A percentile compares a stretch with the other conserved stretches of the same genome.
These are phyloP conservation scores for Schizopora paradoxa DNA, from an alignment of 1,284 basidiomycete genomes.

Conservation along the genomic window DNA sequence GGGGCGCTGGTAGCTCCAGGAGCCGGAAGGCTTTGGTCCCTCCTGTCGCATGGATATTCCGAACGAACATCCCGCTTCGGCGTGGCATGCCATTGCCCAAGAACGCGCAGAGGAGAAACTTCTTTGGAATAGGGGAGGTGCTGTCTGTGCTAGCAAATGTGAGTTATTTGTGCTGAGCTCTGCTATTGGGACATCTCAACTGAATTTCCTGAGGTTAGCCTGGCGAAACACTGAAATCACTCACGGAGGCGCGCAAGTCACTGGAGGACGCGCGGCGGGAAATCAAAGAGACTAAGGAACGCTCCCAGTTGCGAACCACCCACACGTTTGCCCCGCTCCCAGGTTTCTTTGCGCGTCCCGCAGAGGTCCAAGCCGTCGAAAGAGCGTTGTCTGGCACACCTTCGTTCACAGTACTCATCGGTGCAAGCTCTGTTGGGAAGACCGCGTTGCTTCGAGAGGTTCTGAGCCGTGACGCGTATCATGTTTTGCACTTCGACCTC, in stretches of 20 bases:
- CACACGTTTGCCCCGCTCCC: conserved; percentile 75
- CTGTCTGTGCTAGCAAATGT: conserved; percentile 72
- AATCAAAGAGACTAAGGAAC: conserved; percentile 59
- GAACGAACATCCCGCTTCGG: conserved; percentile 62
- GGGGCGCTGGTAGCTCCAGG: no score
- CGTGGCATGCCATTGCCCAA: conserved; percentile 51
- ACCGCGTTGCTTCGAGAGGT: conserved; percentile 75
- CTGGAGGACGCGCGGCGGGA: conserved; percentile 73
- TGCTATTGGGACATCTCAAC: conserved; percentile 12
- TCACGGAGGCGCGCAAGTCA: conserved; percentile 68
- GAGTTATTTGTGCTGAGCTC: conserved; percentile 28
- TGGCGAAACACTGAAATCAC: conserved; percentile 67
- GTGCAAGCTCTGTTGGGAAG: conserved; percentile 79
- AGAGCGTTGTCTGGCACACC: conserved; percentile 63
- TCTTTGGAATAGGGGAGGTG: conserved; percentile 77
- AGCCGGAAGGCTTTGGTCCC: neutral
- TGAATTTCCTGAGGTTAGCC: conserved; percentile 40
- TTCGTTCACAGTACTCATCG: conserved; percentile 74
- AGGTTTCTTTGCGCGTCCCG: conserved; percentile 62
- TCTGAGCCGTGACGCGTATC: conserved; percentile 58
- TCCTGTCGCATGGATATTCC: conserved; percentile 49
- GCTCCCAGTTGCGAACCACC: conserved; percentile 61
- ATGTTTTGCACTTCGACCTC: conserved; percentile 79
- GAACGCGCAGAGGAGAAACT: conserved; percentile 58
- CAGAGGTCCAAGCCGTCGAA: conserved; percentile 60